Base-by-base conservation (phyloP, 1,139 yeast genomes). In the Zygosaccharomyces sapae region DNA sequence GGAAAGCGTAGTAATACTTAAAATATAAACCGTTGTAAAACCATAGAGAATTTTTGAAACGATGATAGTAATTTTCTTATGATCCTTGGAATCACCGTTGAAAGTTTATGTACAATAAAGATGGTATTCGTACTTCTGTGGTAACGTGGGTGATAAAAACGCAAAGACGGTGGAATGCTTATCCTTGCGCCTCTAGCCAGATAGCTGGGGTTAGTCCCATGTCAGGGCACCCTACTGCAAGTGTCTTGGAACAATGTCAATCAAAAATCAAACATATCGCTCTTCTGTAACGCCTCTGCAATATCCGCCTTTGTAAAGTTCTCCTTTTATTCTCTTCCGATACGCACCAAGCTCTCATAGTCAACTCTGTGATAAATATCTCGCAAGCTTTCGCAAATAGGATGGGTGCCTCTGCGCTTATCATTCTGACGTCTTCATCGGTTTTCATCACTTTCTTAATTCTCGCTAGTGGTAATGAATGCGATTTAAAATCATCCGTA, bases 291-390 rank as follows among this genome's bases (percentile, higher is more conserved):
- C 1, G 98, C 98, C 33, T 95, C 94, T 2, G 97, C 96, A 54
- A 92, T 89, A 64, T 92, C 98, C 2, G 90, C 83, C 60, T 90
- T 68, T 92, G 98, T 51, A 92, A 71, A 8, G 98, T 92, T 55
- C 98, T 75, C 56, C 98, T 77, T 64, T 92, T 92, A 70, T 87
- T 88, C 60, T 88, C 96, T 66, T 92, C 97, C 1, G 97, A 97
- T 59, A 90, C 96, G 53, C 92, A 88, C 98, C 98, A 92, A 3
- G 98, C 97, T 51, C 98, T 75, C 97, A 92, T 89, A 9, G 98
- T 90, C 48, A 92, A 74, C 67, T 92, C 98, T 0, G 97, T 90
- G 55, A 92, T 92, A 68, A 92, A 92, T 38, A 92, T 83, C 65
- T 92, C 98, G 69, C 98, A 92, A 1, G 97, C 97, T 67, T 92